These are phyloP conservation scores for Pestalotiopsis sp. DNA, from an alignment of 2,329 filamentous ascomycete species.

Conservation along the genomic window DNA sequence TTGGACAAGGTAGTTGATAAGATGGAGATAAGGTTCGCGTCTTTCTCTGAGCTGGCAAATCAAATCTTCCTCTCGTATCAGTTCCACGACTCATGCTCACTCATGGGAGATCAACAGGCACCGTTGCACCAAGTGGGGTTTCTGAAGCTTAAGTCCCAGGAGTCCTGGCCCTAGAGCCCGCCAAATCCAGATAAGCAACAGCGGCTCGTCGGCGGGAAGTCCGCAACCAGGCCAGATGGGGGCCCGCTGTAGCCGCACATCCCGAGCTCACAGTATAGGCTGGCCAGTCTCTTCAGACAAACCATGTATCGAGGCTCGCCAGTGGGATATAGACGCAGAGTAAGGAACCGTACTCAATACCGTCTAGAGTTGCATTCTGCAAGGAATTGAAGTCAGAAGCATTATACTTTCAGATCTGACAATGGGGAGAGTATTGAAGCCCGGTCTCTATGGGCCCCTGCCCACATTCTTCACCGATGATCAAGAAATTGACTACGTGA, in stretches of 20 bases:
- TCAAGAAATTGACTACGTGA: constrained; percentile 25
- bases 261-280: no score
- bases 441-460: constrained; percentile 5
- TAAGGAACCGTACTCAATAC: no score
- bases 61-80: neutral
- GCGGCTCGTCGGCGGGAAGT: neutral
- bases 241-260: no score
- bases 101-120: neutral
- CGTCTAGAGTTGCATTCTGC: no score
- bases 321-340: no score
- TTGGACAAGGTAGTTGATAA: neutral
- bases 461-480: constrained; percentile 16
- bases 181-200: neutral
- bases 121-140: neutral
- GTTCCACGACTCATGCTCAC: neutral
- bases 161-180: neutral
- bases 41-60: neutral
- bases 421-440: neutral
- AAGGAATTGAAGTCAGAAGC: neutral
- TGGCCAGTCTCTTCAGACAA: no score
- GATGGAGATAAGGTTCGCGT: neutral
- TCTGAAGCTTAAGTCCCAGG: neutral
- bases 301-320: no score
- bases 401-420: neutral
- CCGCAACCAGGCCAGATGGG: neutral